Percentiles rank a stretch among this genome's conserved stretches.
phyloP scores from a whole-genome alignment of 148 eudicot species.

The Camellia lanceoleosa region DNA sequence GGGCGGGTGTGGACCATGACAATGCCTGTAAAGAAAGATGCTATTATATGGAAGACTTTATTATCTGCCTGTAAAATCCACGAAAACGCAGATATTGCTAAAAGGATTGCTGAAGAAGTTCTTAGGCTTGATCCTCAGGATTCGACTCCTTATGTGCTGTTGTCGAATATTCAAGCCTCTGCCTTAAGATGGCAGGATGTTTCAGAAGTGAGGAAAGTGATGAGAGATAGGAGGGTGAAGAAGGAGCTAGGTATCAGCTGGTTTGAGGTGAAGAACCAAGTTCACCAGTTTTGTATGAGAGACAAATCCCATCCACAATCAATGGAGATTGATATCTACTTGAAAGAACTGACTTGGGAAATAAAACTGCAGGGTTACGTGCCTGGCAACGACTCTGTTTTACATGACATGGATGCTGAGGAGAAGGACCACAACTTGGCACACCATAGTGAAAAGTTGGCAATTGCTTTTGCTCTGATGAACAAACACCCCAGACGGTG shows the following conservation, averaged over 20 bases:
- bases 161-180: slow-evolving; percentile 68
- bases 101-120: slow-evolving; percentile 59
- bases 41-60: slow-evolving; percentile 79
- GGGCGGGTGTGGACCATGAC: no score
- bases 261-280: slow-evolving; percentile 65
- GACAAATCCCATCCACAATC: slow-evolving; percentile 63
- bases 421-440: slow-evolving; percentile 67
- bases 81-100: slow-evolving; percentile 63
- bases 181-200: slow-evolving; percentile 68
- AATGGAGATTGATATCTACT: slow-evolving; percentile 49
- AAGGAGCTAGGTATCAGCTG: slow-evolving; percentile 88
- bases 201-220: slow-evolving; percentile 60
- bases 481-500: slow-evolving; percentile 54
- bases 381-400: slow-evolving; percentile 55
- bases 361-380: slow-evolving; percentile 53
- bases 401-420: slow-evolving; percentile 73
- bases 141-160: slow-evolving; percentile 70
- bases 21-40: slow-evolving; percentile 49
- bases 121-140: slow-evolving; percentile 54
- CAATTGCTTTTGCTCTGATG: slow-evolving; percentile 83
- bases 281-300: slow-evolving; percentile 64
- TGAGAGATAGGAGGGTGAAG: slow-evolving; percentile 64
- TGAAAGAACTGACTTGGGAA: slow-evolving; percentile 57
- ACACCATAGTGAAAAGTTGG: slow-evolving; percentile 79
- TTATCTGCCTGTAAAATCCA: slow-evolving; percentile 79